Percentiles rank a stretch among this genome's conserved stretches.
phyloP scores from a whole-genome alignment of 106 monocot genomes.

The Narthecium ossifragum region DNA sequence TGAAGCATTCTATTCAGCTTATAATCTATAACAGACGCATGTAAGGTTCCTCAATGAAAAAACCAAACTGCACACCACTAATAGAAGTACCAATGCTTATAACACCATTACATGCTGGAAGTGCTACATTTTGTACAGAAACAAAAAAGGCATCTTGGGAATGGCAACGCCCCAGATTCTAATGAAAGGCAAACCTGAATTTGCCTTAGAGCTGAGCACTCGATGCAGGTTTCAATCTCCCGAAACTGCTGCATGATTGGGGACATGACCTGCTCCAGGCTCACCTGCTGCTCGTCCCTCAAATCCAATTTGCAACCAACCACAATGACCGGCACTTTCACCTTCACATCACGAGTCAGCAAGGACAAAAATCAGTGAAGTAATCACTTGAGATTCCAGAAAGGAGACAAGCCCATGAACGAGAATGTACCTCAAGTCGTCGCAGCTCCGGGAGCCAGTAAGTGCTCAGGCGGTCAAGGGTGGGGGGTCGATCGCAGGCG shows the following conservation, averaged over 20 bases:
- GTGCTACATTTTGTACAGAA: background rate
- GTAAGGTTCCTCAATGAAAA: too few relatives aligned
- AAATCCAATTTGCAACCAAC: slow-evolving; percentile 93
- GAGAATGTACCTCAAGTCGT: slow-evolving; percentile 44
- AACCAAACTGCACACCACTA: too few relatives aligned
- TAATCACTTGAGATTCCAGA: too few relatives aligned
- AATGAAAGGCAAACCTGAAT: slow-evolving; percentile 64
- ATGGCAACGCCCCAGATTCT: background rate
- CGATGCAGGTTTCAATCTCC: slow-evolving; percentile 94
- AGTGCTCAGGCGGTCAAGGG: slow-evolving; percentile 81
- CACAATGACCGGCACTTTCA: slow-evolving; percentile 85
- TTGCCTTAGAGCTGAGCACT: slow-evolving; percentile 87
- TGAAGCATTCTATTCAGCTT: too few relatives aligned
- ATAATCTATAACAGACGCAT: too few relatives aligned
- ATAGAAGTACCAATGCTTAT: too few relatives aligned
- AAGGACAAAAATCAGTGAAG: background rate
- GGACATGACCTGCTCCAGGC: slow-evolving; percentile 86
- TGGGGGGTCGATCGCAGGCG: slow-evolving; percentile 77
- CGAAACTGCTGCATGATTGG: slow-evolving; percentile 95
- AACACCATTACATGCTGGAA: too few relatives aligned
- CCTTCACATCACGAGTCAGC: slow-evolving; percentile 18
- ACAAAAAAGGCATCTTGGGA: background rate
- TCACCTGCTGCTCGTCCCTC: slow-evolving; percentile 74
- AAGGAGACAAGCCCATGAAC: too few relatives aligned
- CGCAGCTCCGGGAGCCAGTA: slow-evolving; percentile 96